These are phyloP conservation scores for Candida schatavii DNA, from an alignment of 805 yeast species.

Conservation along the genomic window DNA sequence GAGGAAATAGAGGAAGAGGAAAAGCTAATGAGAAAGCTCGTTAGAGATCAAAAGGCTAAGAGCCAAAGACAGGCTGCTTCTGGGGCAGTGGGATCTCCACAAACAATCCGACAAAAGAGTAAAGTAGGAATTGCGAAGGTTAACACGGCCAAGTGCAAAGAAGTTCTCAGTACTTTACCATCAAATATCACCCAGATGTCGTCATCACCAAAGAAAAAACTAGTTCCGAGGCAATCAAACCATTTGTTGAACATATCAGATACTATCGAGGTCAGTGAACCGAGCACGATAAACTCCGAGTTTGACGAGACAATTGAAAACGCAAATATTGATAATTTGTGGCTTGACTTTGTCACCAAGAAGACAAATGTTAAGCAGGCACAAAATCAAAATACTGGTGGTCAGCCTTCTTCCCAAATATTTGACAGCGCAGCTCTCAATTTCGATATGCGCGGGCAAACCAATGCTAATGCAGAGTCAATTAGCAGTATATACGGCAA, in stretches of 20 bases:
- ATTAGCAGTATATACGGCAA: too few relatives aligned
- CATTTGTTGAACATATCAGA: not conserved
- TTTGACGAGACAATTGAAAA: constrained; percentile 13
- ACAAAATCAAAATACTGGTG: constrained; percentile 9
- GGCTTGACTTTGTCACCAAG: constrained; percentile 30
- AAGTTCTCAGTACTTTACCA: too few relatives aligned
- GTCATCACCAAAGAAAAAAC: not conserved
- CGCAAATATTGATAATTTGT: constrained; percentile 33
- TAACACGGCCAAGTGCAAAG: not conserved
- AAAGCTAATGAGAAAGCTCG: not conserved
- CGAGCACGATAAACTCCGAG: not conserved
- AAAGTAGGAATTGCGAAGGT: not conserved
- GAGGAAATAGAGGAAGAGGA: constrained; percentile 5
- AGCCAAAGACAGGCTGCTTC: not conserved
- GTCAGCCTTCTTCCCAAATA: not conserved
- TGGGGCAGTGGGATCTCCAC: not conserved
- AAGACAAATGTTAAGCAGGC: constrained; percentile 7
- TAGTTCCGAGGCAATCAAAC: not conserved
- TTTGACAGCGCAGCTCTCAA: too few relatives aligned
- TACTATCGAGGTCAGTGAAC: not conserved
- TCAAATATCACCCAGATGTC: not conserved
- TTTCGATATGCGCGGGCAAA: too few relatives aligned
- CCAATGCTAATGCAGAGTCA: too few relatives aligned
- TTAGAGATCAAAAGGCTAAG: not conserved
- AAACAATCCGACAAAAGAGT: not conserved